phyloP scores from a whole-genome alignment of 1,139 yeast genomes.

The Yamadazyma spencermartinsiae region DNA sequence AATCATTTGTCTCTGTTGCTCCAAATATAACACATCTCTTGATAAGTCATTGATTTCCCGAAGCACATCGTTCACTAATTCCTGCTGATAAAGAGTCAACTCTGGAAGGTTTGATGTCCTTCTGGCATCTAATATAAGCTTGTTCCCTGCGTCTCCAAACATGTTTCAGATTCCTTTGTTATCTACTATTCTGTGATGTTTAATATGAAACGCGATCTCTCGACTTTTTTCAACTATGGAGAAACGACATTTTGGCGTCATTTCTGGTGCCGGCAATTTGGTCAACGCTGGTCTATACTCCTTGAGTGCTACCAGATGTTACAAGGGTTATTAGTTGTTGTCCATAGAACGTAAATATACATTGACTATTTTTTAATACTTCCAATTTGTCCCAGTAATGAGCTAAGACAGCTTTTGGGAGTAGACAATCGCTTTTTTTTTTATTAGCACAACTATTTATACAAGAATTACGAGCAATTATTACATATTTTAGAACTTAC shows the following conservation, averaged over 20 bases:
- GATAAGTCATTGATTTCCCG: conserved; percentile 62
- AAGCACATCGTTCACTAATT: conserved; percentile 64
- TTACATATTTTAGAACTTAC: neutral
- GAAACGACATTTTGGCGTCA: neutral
- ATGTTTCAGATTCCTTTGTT: conserved; percentile 30
- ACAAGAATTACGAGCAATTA: neutral
- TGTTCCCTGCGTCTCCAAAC: conserved; percentile 89
- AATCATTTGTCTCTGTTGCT: conserved; percentile 13
- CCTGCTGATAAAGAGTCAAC: conserved; percentile 74
- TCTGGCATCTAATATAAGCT: conserved; percentile 81
- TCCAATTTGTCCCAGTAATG: no score
- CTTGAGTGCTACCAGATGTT: no score
- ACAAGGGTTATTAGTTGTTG: no score
- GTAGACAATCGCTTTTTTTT: no score
- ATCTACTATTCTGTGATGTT: neutral
- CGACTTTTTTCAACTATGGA: no score
- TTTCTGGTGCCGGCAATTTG: neutral
- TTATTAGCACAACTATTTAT: neutral
- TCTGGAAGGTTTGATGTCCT: conserved; percentile 67
- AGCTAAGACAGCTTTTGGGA: no score
- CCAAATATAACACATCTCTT: conserved; percentile 43
- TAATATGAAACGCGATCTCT: conserved; percentile 1
- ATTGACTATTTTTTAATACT: no score
- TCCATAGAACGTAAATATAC: no score
- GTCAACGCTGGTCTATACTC: no score